phyloP scores from a whole-genome alignment of 495 filamentous ascomycete genomes.

The Podospora anserina region DNA sequence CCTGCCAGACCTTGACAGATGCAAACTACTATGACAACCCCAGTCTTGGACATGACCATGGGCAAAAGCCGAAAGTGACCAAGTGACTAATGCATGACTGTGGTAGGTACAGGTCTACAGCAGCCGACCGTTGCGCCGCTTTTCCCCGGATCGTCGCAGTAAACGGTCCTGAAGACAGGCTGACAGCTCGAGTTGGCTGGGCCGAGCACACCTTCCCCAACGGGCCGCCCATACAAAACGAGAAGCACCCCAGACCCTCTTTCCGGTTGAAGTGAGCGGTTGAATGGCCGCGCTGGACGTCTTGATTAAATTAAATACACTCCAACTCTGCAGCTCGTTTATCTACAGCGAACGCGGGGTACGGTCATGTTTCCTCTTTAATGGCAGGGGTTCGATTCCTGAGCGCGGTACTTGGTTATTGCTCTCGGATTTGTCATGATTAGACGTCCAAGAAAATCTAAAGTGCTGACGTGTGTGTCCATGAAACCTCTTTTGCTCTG shows the following conservation, averaged over 20 bases:
- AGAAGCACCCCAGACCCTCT: neutral
- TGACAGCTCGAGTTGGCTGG: neutral
- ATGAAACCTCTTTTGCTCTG: neutral
- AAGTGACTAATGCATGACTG: constrained; percentile 14
- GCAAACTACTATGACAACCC: neutral
- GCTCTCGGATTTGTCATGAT: neutral
- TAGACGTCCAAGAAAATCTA: neutral
- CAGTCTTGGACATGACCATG: neutral
- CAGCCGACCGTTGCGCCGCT: neutral
- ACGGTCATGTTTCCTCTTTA: neutral
- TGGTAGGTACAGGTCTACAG: neutral
- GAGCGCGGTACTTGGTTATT: neutral
- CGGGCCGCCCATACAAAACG: neutral
- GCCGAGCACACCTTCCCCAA: constrained; percentile 3
- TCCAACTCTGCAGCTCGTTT: constrained; percentile 2
- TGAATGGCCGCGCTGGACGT: neutral
- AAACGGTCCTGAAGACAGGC: neutral
- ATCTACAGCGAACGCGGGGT: neutral
- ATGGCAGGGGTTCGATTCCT: neutral
- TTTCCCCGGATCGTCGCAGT: constrained; percentile 6
- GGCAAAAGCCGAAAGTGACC: neutral
- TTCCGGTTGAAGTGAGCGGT: constrained; percentile 8
- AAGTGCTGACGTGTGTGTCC: neutral
- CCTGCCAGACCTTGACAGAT: neutral
- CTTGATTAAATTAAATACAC: constrained; percentile 13